These are phyloP conservation scores for Neonectria magnoliae DNA, from an alignment of 2,329 filamentous ascomycete species.

Conservation along the genomic window DNA sequence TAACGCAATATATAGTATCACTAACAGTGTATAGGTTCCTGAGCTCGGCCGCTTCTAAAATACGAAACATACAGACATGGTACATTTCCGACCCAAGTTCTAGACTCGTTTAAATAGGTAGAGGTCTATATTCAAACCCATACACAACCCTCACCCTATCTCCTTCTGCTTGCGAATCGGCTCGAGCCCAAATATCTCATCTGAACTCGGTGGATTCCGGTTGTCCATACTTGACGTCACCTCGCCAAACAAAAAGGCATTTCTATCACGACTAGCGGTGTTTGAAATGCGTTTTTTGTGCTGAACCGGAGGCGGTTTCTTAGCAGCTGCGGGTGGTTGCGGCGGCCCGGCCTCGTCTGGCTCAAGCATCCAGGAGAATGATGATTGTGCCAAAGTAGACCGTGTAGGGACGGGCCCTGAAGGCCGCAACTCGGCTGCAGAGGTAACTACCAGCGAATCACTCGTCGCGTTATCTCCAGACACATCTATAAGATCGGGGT, in stretches of 20 bases:
- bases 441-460: neutral
- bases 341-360: conserved; percentile 54
- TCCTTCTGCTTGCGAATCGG: conserved; percentile 52
- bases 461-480: conserved; percentile 28
- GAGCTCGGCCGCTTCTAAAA: neutral
- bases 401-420: conserved; percentile 64
- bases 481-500: conserved; percentile 31
- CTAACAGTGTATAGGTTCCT: neutral
- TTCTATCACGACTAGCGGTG: conserved; percentile 62
- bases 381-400: conserved; percentile 76
- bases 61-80: neutral
- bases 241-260: conserved; percentile 70
- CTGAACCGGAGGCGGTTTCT: conserved; percentile 46
- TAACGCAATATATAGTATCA: neutral
- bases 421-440: conserved; percentile 30
- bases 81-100: neutral
- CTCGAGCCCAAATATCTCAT: conserved; percentile 67
- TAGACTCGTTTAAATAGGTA: neutral
- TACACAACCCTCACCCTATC: conserved; percentile 10
- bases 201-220: conserved; percentile 50
- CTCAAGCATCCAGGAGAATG: conserved; percentile 83
- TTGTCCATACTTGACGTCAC: conserved; percentile 51
- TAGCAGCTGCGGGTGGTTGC: conserved; percentile 33
- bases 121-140: neutral
- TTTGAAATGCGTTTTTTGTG: conserved; percentile 55